Evolutionary conservation across 306 rosid genomes (phyloP).

Genomic region (Begonia peltatifolia): DNA sequence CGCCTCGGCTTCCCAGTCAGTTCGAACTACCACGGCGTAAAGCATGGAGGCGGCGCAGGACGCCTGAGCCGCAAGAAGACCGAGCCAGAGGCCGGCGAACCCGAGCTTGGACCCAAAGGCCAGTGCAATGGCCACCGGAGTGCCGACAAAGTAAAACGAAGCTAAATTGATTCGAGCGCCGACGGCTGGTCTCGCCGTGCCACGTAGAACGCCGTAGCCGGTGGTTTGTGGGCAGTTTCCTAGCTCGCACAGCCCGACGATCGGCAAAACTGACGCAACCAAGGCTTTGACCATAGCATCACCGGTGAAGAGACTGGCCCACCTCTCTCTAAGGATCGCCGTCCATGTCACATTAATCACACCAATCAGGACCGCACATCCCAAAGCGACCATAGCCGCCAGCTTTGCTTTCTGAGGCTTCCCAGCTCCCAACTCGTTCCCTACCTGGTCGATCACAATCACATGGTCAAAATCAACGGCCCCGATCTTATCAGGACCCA

Average conservation of each 20-base stretch:
- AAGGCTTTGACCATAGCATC: slow-evolving; percentile 42
- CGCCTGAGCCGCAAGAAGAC: slow-evolving; percentile 70
- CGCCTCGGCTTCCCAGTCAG: slow-evolving; percentile 89
- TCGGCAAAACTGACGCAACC: slow-evolving; percentile 75
- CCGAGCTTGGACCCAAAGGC: slow-evolving; percentile 68
- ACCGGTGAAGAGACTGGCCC: slow-evolving; percentile 73
- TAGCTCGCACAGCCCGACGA: slow-evolving; percentile 79
- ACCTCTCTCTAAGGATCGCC: slow-evolving; percentile 37
- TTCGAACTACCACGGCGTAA: slow-evolving; percentile 38
- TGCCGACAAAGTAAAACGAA: slow-evolving; percentile 72
- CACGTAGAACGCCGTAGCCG: slow-evolving; percentile 69
- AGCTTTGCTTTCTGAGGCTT: slow-evolving; percentile 80
- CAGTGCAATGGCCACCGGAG: slow-evolving; percentile 67
- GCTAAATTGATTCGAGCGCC: slow-evolving; percentile 62
- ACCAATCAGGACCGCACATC: slow-evolving; percentile 67
- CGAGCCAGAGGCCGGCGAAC: slow-evolving; percentile 82
- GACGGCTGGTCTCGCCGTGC: slow-evolving; percentile 60
- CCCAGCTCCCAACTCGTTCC: slow-evolving; percentile 91
- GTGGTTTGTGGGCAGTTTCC: slow-evolving; percentile 94
- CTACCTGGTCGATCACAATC: slow-evolving; percentile 37
- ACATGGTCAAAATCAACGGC: too few relatives aligned
- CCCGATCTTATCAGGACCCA: too few relatives aligned
- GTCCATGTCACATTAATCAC: slow-evolving; percentile 84
- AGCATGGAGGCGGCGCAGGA: slow-evolving; percentile 68
- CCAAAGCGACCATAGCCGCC: slow-evolving; percentile 85